These are phyloP conservation scores for Coemansia sp. DNA, from an alignment of 192 early-diverging fungal species.

Conservation along the genomic window DNA sequence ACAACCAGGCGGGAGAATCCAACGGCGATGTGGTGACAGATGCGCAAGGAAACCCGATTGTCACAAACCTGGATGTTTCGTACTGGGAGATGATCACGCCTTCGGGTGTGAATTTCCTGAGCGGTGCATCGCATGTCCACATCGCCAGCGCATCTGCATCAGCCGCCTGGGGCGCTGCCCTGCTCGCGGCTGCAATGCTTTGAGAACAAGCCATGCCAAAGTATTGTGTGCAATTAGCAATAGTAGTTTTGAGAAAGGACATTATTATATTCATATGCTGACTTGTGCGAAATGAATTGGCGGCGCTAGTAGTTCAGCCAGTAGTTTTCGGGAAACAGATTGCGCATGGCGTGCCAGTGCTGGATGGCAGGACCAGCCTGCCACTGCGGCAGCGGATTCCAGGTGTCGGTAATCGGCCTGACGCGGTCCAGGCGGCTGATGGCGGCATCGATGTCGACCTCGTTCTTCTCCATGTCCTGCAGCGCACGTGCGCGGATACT, in stretches of 20 bases:
- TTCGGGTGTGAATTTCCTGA: conserved; percentile 44
- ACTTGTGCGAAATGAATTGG: neutral
- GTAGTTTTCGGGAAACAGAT: conserved; percentile 65
- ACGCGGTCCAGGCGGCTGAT: conserved; percentile 25
- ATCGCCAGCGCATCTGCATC: neutral
- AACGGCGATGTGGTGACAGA: conserved; percentile 26
- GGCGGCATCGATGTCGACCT: conserved; percentile 50
- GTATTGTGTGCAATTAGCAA: neutral
- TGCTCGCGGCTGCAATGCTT: conserved; percentile 22
- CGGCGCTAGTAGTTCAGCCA: conserved; percentile 68
- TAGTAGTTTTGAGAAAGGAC: too few relatives aligned
- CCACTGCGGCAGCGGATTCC: conserved; percentile 64
- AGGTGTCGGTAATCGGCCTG: conserved; percentile 62
- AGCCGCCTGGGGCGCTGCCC: conserved; percentile 9
- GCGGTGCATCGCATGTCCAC: conserved; percentile 20
- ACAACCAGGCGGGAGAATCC: conserved; percentile 1
- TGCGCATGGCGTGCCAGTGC: conserved; percentile 78
- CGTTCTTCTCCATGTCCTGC: conserved; percentile 52
- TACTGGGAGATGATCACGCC: conserved; percentile 47
- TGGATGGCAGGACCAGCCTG: conserved; percentile 59
- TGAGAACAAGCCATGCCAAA: conserved; percentile 3
- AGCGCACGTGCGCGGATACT: conserved; percentile 38
- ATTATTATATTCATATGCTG: neutral
- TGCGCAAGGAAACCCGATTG: conserved; percentile 44
- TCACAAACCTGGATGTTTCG: conserved; percentile 37